Evolutionary conservation across 768 basidiomycete species (phyloP), one percentile per base, ranked within the genome.

Genomic region (Mycena vulgaris): DNA sequence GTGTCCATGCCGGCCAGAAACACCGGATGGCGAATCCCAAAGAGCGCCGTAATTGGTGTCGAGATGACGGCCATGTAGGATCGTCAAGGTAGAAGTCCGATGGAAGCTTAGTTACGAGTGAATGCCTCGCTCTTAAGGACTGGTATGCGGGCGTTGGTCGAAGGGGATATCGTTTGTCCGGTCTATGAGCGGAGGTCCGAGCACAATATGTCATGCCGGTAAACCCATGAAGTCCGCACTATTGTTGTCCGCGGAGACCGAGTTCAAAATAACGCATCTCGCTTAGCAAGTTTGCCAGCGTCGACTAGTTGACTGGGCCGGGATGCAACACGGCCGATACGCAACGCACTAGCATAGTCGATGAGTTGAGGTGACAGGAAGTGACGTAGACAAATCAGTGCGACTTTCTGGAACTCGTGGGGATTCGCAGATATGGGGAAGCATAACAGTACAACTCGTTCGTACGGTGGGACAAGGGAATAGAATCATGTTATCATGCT

Each of bases 21-120:
- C 71, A 92, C 85, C 39, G 91, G 91, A 71, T 92, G 91, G 77
- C 88, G 83, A 75, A 92, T 89, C 56, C 84, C 84, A 77, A 92
- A 92, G 59, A 92, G 79, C 74, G 90, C 81, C 35, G 91, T 92
- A 68, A 92, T 81, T 10, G 89, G 88, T 2, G 90, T 92, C n/a
- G 82, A 76, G 58, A 92, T 86, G 47, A 79, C 76, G 63, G 85
- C 78, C 83, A 84, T 86, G 23, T n/a, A n/a, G 30, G 33, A 25
- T 21, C 3, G n/a, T 21, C 5, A 9, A 27, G 19, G 40, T 10
- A 16, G 19, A 21, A 53, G 51, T 25, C 5, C 25, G 42, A 42
- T 6, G 42, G 35, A 37, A 37, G 35, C 35, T 37, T 37, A 6
- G 35, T 37, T 37, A 28, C 5, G 48, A 49, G 48, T 5, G n/a